These are phyloP conservation scores for Cladobotryum protrusum DNA, from an alignment of 2,329 filamentous ascomycete species.

Conservation along the genomic window DNA sequence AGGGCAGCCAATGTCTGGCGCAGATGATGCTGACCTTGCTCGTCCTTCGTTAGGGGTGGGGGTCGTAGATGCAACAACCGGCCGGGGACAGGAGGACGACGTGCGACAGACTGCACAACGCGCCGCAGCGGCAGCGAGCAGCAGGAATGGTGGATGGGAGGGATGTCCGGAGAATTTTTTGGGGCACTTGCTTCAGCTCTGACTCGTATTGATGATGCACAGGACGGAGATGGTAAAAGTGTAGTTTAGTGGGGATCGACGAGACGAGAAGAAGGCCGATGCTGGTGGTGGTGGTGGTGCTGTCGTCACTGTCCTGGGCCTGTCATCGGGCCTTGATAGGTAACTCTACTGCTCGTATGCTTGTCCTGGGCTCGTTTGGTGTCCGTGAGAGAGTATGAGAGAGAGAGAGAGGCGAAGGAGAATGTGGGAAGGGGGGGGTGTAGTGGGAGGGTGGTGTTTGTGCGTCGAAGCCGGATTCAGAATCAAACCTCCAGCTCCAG, in stretches of 20 bases:
- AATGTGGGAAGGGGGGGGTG: slow-evolving; percentile 8
- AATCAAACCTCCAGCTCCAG: neutral
- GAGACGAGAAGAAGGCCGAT: neutral
- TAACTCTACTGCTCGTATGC: no score
- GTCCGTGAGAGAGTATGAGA: no score
- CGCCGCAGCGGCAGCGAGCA: neutral
- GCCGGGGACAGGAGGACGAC: neutral
- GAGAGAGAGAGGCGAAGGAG: neutral
- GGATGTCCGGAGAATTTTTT: neutral
- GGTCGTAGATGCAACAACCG: slow-evolving; percentile 2
- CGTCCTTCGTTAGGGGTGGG: slow-evolving; percentile 4
- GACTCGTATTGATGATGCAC: neutral
- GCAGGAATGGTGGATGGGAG: neutral
- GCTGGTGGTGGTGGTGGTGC: neutral
- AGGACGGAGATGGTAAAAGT: slow-evolving; percentile 9
- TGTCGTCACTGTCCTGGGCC: slow-evolving; percentile 1
- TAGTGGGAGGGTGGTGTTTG: neutral
- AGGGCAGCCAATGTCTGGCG: slow-evolving; percentile 3
- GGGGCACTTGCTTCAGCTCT: neutral
- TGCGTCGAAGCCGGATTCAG: neutral
- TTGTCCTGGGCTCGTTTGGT: slow-evolving; percentile 3
- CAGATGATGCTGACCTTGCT: slow-evolving; percentile 4
- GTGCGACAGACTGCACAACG: neutral
- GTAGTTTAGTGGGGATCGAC: neutral
- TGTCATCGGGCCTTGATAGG: slow-evolving; percentile 1